Evolutionary conservation across 2,329 filamentous ascomycete genomes (phyloP), one percentile per base, ranked within the genome.

Genomic region (Daldinia sp.): DNA sequence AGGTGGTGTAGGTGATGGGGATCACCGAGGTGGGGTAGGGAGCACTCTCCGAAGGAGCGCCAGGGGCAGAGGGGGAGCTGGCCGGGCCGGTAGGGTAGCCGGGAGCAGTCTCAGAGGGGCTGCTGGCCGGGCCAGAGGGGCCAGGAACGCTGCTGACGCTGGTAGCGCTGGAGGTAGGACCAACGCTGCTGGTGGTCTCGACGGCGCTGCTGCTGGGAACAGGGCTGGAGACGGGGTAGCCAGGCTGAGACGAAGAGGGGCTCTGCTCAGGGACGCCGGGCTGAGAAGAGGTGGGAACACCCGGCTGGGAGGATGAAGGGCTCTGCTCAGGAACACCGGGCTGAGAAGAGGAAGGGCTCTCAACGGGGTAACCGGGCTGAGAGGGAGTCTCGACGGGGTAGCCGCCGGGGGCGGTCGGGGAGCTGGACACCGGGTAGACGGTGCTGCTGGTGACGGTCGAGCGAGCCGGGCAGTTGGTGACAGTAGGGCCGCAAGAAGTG

Each of bases 401-500:
- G n/a, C 30, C 27, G n/a, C 30, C 27, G 37, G 47, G 70, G 58
- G 53, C 68, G 64, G 53, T 63, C 69, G 56, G 60, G 62, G 39
- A 19, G 69, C 69, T 72, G 58, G 68, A 68, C 47, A 76, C 75
- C 37, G 77, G 74, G 78, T 78, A 77, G 72, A 79, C 61, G 54
- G 77, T 79, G 75, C 77, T 80, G 61, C 77, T 77, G 70, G 77
- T 81, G 61, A 76, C 73, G 68, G 72, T 74, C 52, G 75, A 77
- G 68, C 73, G 68, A 64, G 77, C 80, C 58, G 83, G 84, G 84
- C 88, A 90, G 85, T 90, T 73, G 76, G 85, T 83, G 73, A 89
- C 85, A 64, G 81, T 81, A 50, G 85, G 79, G 61, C 77, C 82
- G 82, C 86, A 88, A 54, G 83, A 86, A 77, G 84, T 88, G 81